A percentile compares a stretch with the other conserved stretches of the same genome.
Evolutionary conservation across 352 stramenopile genomes (phyloP).

Genomic region (Pythium aristosporum): DNA sequence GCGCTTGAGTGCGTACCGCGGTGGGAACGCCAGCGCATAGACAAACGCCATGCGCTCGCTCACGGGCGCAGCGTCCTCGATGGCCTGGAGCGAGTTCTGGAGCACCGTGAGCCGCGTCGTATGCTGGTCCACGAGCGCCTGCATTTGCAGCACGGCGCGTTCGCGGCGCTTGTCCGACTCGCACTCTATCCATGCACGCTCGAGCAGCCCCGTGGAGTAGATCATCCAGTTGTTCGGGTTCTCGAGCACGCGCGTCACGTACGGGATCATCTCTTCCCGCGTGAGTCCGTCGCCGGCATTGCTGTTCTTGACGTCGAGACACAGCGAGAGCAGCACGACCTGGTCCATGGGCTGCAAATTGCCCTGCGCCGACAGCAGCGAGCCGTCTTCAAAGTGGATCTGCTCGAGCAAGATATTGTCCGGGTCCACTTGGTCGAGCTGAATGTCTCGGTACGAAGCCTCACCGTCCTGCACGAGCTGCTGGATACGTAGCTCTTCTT

Average conservation of each 20-base stretch:
- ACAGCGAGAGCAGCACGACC: slow-evolving; percentile 93
- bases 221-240: slow-evolving; percentile 97
- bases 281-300: slow-evolving; percentile 95
- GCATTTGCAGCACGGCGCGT: slow-evolving; percentile 95
- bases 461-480: slow-evolving; percentile 62
- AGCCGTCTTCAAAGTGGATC: slow-evolving; percentile 84
- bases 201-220: slow-evolving; percentile 92
- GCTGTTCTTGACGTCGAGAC: slow-evolving; percentile 96
- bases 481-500: slow-evolving; percentile 56
- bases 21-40: slow-evolving; percentile 92
- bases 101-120: slow-evolving; percentile 92
- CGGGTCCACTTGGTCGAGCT: slow-evolving; percentile 87
- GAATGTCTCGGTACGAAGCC: slow-evolving; percentile 73
- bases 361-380: slow-evolving; percentile 54
- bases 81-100: slow-evolving; percentile 74
- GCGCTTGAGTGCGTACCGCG: slow-evolving; percentile 91
- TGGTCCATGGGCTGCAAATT: slow-evolving; percentile 82
- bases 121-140: slow-evolving; percentile 95
- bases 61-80: slow-evolving; percentile 90
- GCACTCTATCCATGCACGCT: slow-evolving; percentile 94
- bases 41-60: slow-evolving; percentile 90
- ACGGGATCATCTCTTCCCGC: slow-evolving; percentile 95
- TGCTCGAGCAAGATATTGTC: slow-evolving; percentile 92
- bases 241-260: slow-evolving; percentile 91
- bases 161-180: slow-evolving; percentile 92